Percentiles rank a stretch among this genome's conserved stretches.
These are phyloP conservation scores for Calonectria pseudoreteaudii DNA, from an alignment of 2,329 filamentous ascomycete species.

Conservation along the genomic window DNA sequence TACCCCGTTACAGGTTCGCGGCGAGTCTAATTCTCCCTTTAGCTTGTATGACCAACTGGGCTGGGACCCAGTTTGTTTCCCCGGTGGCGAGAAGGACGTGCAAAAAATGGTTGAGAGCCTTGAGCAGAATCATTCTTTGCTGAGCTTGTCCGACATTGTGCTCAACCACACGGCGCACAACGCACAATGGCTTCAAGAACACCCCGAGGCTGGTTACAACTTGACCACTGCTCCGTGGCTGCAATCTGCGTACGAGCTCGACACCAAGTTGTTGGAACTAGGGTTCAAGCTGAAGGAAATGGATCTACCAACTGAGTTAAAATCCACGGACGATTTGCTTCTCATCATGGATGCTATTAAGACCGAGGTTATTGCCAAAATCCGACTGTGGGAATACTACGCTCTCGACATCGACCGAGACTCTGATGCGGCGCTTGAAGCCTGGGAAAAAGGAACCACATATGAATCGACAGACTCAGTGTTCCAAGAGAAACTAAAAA, in stretches of 20 bases:
- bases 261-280: conserved; percentile 77
- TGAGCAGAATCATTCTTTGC: conserved; percentile 84
- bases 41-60: conserved; percentile 92
- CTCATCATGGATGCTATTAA: conserved; percentile 88
- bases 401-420: conserved; percentile 82
- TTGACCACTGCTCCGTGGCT: conserved; percentile 87
- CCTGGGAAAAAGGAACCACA: conserved; percentile 75
- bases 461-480: conserved; percentile 61
- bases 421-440: conserved; percentile 74
- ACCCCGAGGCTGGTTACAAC: conserved; percentile 97
- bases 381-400: conserved; percentile 95
- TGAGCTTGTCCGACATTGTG: conserved; percentile 95
- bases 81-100: conserved; percentile 86
- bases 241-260: conserved; percentile 72
- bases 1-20: conserved; percentile 90
- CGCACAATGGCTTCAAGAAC: conserved; percentile 91
- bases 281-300: conserved; percentile 77
- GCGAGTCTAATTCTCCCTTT: conserved; percentile 94
- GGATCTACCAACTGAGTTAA: conserved; percentile 81
- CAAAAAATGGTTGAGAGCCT: conserved; percentile 81
- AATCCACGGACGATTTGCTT: conserved; percentile 77
- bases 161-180: conserved; percentile 99
- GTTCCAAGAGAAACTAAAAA: conserved; percentile 55
- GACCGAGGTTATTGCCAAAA: conserved; percentile 78
- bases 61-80: conserved; percentile 87